Evolutionary conservation across 2,329 filamentous ascomycete species (phyloP), one percentile per base, ranked within the genome.

Genomic region (Aspergillus persii): DNA sequence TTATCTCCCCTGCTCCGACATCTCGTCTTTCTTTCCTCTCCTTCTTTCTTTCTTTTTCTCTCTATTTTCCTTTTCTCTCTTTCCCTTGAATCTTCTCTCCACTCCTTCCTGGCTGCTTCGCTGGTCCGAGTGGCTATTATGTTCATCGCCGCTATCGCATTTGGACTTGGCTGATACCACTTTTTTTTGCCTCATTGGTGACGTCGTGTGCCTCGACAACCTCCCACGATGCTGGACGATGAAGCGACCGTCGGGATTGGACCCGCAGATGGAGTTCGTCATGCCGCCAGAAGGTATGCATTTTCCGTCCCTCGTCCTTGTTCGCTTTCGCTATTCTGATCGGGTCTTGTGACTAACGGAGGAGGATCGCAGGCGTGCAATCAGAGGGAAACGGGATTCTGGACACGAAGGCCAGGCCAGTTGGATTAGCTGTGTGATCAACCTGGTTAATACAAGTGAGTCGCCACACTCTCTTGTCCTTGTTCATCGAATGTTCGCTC

Each of bases 361-460:
- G 33, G 18, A 47, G 26, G 23, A 8, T 51, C 26, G 30, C 59
- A 77, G 75, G 60, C 71, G 72, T 63, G 65, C 62, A 61, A 61
- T 48, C n/a, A 62, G 87, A 71, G 85, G 83, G 63, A 87, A 89
- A 69, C 92, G 92, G 78, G 86, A 90, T 75, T 84, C 83, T 58
- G 89, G 89, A 53, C 72, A 77, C 47, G 77, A 76, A 61, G 93
- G 95, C 56, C 86, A 93, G 71, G 95, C 95, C 67, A 90, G 91
- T 67, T 96, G 91, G 86, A 76, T 89, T 56, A 96, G 92, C 79
- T 96, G 93, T 74, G 89, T 95, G 66, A 89, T 98, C 78, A 99
- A 99, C 75, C 82, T 99, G 64, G 83, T 98, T 64, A 99, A 99
- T 77, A 99, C 95, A 18, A 99, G 91, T 95, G 61, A 74, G 76